phyloP scores from a whole-genome alignment of 1,139 yeast species.

The Geotrichum europaeum region DNA sequence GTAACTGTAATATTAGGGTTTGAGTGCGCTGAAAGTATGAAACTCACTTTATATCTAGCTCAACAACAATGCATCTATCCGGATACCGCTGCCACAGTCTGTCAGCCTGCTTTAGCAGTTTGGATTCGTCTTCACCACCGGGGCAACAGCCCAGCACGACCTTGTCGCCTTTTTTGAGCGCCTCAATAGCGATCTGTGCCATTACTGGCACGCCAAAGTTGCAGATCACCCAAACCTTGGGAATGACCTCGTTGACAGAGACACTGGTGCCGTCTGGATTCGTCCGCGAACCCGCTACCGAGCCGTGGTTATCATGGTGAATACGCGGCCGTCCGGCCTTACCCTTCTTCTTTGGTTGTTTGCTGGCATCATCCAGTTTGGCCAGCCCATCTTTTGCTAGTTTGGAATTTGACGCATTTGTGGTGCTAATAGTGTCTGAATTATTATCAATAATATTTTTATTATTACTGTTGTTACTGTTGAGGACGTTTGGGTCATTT shows the following conservation, averaged over 20 bases:
- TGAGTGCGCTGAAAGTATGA: neutral
- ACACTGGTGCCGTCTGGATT: neutral
- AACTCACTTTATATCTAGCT: conserved; percentile 22
- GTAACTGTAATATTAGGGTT: neutral
- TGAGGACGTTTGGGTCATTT: no score
- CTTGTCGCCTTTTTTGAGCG: conserved; percentile 22
- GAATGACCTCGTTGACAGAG: conserved; percentile 17
- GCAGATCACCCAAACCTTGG: conserved; percentile 26
- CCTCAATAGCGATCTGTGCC: conserved; percentile 21
- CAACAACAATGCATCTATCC: conserved; percentile 23
- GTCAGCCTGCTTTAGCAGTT: conserved; percentile 14
- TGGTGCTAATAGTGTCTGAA: no score
- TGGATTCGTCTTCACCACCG: conserved; percentile 17
- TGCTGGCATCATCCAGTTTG: neutral
- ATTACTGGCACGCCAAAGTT: conserved; percentile 22
- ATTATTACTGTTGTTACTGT: no score
- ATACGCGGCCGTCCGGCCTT: conserved; percentile 10
- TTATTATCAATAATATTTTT: no score
- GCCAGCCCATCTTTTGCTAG: neutral
- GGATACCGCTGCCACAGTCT: conserved; percentile 17
- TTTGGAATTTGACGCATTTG: neutral
- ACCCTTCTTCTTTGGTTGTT: neutral
- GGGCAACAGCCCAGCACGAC: conserved; percentile 22
- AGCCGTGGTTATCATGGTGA: conserved; percentile 1
- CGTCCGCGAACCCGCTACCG: neutral